phyloP scores from a whole-genome alignment of 1,284 basidiomycete genomes.

The Sporisorium sorghi region DNA sequence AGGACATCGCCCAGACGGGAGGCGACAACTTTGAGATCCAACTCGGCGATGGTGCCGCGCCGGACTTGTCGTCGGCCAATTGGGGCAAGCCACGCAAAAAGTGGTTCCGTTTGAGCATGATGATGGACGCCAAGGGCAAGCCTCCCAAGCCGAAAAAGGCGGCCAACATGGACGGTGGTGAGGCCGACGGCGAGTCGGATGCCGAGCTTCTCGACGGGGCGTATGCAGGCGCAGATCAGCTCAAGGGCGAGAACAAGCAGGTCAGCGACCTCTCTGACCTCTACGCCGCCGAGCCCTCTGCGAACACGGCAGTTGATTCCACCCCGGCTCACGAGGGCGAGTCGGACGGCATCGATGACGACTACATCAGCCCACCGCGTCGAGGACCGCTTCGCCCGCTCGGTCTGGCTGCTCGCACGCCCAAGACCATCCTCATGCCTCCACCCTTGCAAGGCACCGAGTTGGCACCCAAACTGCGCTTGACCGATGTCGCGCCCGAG shows the following conservation, averaged over 20 bases:
- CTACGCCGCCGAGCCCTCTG: slow-evolving; percentile 33
- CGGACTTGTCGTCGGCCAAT: slow-evolving; percentile 48
- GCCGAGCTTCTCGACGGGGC: slow-evolving; percentile 26
- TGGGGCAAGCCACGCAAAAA: slow-evolving; percentile 58
- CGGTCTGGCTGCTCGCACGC: slow-evolving; percentile 50
- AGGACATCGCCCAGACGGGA: slow-evolving; percentile 35
- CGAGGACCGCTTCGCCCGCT: slow-evolving; percentile 58
- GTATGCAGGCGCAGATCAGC: slow-evolving; percentile 5
- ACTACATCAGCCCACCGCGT: slow-evolving; percentile 53
- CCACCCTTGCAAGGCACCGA: slow-evolving; percentile 53
- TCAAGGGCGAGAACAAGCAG: not conserved
- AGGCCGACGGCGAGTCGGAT: slow-evolving; percentile 40
- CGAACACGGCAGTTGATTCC: slow-evolving; percentile 13
- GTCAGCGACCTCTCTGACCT: slow-evolving; percentile 18
- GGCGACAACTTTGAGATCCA: slow-evolving; percentile 45
- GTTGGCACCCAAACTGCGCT: slow-evolving; percentile 42
- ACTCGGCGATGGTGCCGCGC: slow-evolving; percentile 34
- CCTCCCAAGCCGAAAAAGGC: slow-evolving; percentile 25
- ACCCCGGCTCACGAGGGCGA: slow-evolving; percentile 4
- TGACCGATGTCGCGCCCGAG: slow-evolving; percentile 20
- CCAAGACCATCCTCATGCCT: slow-evolving; percentile 58
- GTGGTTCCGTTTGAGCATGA: slow-evolving; percentile 54
- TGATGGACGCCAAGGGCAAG: slow-evolving; percentile 45
- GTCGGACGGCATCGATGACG: slow-evolving; percentile 54
- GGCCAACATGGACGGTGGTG: slow-evolving; percentile 11